Evolutionary conservation across 2,329 filamentous ascomycete species (phyloP).

Genomic region (Exophiala xenobiotica): DNA sequence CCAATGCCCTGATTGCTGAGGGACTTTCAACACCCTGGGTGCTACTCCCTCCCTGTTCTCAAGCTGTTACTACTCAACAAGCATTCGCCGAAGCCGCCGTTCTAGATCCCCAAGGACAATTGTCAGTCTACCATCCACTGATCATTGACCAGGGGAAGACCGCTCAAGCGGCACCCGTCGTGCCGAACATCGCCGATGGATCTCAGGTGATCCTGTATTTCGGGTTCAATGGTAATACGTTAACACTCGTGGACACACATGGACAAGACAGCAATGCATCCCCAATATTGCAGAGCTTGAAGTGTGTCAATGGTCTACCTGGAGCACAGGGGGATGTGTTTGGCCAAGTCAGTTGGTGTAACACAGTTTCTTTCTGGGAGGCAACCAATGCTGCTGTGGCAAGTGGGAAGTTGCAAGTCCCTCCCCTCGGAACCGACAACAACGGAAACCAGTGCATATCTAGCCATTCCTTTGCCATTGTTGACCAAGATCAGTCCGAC

Average conservation of each 20-base stretch:
- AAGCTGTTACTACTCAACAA: background rate
- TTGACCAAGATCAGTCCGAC: background rate
- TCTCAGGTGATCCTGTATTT: background rate
- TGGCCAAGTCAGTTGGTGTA: background rate
- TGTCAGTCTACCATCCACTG: background rate
- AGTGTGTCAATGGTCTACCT: background rate
- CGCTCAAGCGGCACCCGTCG: background rate
- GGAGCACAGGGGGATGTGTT: background rate
- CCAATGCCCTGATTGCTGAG: background rate
- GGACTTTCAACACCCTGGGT: background rate
- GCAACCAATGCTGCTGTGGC: background rate
- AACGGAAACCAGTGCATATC: background rate
- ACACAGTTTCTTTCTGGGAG: background rate
- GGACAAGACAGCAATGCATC: background rate
- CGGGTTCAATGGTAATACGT: background rate
- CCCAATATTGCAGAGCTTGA: background rate
- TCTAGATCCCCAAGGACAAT: background rate
- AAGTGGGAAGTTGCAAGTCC: background rate
- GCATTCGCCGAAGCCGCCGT: background rate
- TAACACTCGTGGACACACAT: background rate
- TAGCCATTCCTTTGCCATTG: background rate
- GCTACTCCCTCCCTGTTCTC: background rate
- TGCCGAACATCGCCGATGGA: background rate
- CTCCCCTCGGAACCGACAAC: background rate
- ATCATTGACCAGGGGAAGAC: background rate